These are phyloP conservation scores for Blastobotrys illinoisensis DNA, from an alignment of 1,139 yeast genomes.

Conservation along the genomic window DNA sequence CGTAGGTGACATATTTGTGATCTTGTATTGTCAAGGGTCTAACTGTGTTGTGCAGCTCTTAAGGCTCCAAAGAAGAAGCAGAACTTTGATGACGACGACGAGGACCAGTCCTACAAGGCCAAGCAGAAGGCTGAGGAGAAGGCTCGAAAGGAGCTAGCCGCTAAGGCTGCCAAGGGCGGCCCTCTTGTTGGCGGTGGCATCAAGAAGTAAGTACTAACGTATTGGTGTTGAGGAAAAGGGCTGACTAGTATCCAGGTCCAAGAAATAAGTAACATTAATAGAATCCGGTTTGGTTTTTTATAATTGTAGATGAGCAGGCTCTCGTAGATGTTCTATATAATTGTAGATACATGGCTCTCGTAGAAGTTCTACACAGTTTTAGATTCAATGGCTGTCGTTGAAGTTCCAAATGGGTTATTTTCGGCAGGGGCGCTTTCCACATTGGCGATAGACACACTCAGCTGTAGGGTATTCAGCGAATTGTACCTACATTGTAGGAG, in stretches of 20 bases:
- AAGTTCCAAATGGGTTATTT: too few relatives aligned
- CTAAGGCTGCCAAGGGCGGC: slow-evolving; percentile 83
- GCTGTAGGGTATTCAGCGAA: too few relatives aligned
- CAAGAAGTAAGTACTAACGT: slow-evolving; percentile 52
- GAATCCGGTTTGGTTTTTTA: too few relatives aligned
- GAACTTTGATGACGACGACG: slow-evolving; percentile 71
- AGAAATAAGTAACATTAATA: slow-evolving; percentile 6
- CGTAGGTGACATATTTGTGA: slow-evolving; percentile 31
- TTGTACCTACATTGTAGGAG: too few relatives aligned
- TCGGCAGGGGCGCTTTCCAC: too few relatives aligned
- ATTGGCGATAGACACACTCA: too few relatives aligned
- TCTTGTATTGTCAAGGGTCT: not conserved
- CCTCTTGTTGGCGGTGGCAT: slow-evolving; percentile 92
- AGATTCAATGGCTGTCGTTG: too few relatives aligned
- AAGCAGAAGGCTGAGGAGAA: slow-evolving; percentile 93
- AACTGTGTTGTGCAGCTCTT: slow-evolving; percentile 26
- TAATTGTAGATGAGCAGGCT: too few relatives aligned
- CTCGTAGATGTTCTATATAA: too few relatives aligned
- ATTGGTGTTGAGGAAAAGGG: not conserved
- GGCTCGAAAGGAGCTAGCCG: slow-evolving; percentile 86
- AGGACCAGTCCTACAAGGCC: slow-evolving; percentile 83
- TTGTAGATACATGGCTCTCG: too few relatives aligned
- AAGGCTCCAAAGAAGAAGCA: slow-evolving; percentile 54
- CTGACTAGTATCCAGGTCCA: slow-evolving; percentile 5
- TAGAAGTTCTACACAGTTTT: too few relatives aligned